Percentiles rank a stretch among this genome's conserved stretches.
phyloP scores from a whole-genome alignment of 371 early-diverging fungal genomes.

The Lichtheimia corymbifera region DNA sequence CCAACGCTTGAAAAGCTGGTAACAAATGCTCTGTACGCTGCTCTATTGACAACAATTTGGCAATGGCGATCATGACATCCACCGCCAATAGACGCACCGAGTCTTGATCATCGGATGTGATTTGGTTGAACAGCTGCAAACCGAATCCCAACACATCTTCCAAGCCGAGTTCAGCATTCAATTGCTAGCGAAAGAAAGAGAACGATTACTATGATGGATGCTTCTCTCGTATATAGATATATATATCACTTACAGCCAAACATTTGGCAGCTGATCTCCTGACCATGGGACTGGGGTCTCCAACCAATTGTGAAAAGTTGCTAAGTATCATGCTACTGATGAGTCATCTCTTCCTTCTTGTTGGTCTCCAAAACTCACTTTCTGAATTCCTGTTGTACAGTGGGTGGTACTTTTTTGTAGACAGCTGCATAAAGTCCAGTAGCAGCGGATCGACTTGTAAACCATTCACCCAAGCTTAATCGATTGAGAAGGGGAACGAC shows the following conservation, averaged over 20 bases:
- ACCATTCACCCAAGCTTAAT: constrained; percentile 95
- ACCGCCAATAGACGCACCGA: constrained; percentile 95
- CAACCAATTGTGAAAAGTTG: constrained; percentile 73
- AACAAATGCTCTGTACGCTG: constrained; percentile 77
- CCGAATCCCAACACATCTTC: constrained; percentile 76
- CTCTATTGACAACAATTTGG: constrained; percentile 74
- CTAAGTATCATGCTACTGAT: constrained; percentile 20
- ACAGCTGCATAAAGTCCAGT: constrained; percentile 90
- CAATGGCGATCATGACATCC: constrained; percentile 88
- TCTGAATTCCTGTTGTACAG: constrained; percentile 86
- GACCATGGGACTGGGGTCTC: constrained; percentile 98
- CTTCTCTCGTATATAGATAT: neutral
- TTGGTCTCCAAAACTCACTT: constrained; percentile 39
- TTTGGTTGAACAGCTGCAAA: constrained; percentile 76
- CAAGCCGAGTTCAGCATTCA: constrained; percentile 68
- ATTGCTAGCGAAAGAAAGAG: constrained; percentile 36
- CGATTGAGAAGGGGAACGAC: constrained; percentile 92
- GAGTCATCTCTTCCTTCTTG: too few species aligned
- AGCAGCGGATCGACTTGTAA: constrained; percentile 93
- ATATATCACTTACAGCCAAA: constrained; percentile 59
- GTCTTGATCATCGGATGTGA: constrained; percentile 91
- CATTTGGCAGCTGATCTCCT: constrained; percentile 92
- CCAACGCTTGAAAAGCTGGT: constrained; percentile 72
- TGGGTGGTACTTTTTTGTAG: constrained; percentile 71
- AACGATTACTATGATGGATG: neutral